A percentile compares a stretch with the other conserved stretches of the same genome.
phyloP scores from a whole-genome alignment of 306 rosid genomes.

The Trifolium subterraneum region DNA sequence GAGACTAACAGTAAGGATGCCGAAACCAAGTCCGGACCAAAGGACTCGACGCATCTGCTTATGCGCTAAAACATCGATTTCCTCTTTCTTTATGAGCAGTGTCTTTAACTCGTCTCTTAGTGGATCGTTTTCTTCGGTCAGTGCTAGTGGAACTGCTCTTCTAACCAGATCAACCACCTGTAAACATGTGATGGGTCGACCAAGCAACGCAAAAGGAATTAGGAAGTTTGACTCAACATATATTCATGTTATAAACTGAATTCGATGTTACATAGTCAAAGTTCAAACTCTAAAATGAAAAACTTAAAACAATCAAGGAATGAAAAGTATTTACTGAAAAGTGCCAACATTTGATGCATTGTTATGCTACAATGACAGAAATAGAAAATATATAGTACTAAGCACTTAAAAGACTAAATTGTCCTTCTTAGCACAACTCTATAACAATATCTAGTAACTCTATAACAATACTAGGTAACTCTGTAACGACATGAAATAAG shows the following conservation, averaged over 20 bases:
- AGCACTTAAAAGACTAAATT: background rate
- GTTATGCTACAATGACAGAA: background rate
- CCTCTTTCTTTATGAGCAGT: constrained; percentile 68
- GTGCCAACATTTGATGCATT: background rate
- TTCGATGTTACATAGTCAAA: constrained; percentile 4
- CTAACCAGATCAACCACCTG: constrained; percentile 84
- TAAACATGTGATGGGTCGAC: constrained; percentile 33
- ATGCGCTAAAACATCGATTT: constrained; percentile 73
- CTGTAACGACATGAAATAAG: background rate
- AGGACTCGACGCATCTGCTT: constrained; percentile 77
- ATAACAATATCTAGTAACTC: background rate
- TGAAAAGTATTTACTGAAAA: background rate
- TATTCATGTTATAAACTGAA: constrained; percentile 7
- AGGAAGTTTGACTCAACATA: background rate
- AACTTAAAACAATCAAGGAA: background rate
- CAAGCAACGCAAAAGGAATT: constrained; percentile 24
- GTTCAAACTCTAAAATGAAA: constrained; percentile 7
- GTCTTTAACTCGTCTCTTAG: constrained; percentile 62
- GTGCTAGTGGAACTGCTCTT: constrained; percentile 76
- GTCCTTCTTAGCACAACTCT: background rate
- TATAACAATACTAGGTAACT: no score
- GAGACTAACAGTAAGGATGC: constrained; percentile 59
- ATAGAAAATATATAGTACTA: background rate
- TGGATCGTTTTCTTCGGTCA: constrained; percentile 68
- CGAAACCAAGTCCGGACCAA: constrained; percentile 68